Conservation (phyloP, 768 basidiomycete genomes). For the Lactifluus pinguis region DNA sequence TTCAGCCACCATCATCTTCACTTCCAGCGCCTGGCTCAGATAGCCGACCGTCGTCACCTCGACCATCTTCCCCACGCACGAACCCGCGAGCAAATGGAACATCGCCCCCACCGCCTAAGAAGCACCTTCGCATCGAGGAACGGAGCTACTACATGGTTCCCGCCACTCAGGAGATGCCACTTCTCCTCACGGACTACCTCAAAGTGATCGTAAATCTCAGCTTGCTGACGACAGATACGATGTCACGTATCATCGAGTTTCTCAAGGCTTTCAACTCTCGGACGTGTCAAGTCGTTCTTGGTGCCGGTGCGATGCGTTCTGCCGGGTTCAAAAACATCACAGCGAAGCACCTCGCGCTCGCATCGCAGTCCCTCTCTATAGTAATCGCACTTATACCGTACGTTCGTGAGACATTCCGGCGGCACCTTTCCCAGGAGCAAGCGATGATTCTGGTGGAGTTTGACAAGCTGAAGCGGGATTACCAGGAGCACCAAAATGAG, state of each 20-base stretch:
- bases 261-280: slow-evolving; percentile 98
- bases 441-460: slow-evolving; percentile 97
- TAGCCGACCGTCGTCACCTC: slow-evolving; percentile 11
- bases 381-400: too few species aligned
- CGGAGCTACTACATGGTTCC: slow-evolving; percentile 76
- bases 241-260: slow-evolving; percentile 90
- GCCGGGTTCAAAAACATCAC: slow-evolving; percentile 98
- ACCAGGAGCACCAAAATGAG: slow-evolving; percentile 89
- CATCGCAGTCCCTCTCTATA: too few species aligned
- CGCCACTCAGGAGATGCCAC: slow-evolving; percentile 70
- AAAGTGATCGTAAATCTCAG: slow-evolving; percentile 80
- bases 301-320: slow-evolving; percentile 97
- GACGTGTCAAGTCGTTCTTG: slow-evolving; percentile 61
- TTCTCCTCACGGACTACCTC: slow-evolving; percentile 76
- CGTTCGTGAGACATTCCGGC: too few species aligned
- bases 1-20: slow-evolving; percentile 24
- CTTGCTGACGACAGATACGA: slow-evolving; percentile 88
- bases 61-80: slow-evolving; percentile 14
- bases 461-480: slow-evolving; percentile 98
- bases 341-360: slow-evolving; percentile 73
- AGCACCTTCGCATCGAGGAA: slow-evolving; percentile 73
- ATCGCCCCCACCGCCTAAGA: slow-evolving; percentile 27
- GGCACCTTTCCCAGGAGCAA: slow-evolving; percentile 44
- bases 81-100: slow-evolving; percentile 18
- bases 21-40: slow-evolving; percentile 20